Evolutionary conservation across 495 filamentous ascomycete species (phyloP), one percentile per base, ranked within the genome.

Genomic region (Penicillium canescens): DNA sequence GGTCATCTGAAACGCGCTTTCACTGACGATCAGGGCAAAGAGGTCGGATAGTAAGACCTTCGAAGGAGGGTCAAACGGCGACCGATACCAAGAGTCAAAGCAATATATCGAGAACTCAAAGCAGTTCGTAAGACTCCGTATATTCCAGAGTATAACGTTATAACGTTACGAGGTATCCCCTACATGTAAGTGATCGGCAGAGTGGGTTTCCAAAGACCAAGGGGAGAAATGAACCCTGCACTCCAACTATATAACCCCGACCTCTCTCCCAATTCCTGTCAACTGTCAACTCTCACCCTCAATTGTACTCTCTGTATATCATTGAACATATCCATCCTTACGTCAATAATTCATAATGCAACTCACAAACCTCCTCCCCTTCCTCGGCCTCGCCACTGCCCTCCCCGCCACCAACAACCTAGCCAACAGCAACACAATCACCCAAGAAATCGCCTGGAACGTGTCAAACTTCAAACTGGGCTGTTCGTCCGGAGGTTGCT

Each of bases 401-500:
- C 41, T 70, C 38, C 54, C 62, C 56, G 36, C 69, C 21, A 41
- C 62, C 61, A 46, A 60, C 18, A 62, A 67, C 36, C 50, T 55
- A 40, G 41, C 46, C 14, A 59, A 60, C 20, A 46, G 24, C 8
- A 42, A 55, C 36, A 50, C 61, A 42, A 46, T 62, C 45, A 71
- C 53, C 43, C 65, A 62, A 42, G 49, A 60, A 12, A 48, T 67
- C 12, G 67, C 56, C 55, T 72, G 67, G 69, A 56, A 66, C 28
- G 71, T 68, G 36, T 57, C 65, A 39, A 51, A 69, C 58, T 75
- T 73, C 56, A 49, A 40, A 37, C 54, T 69, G 28, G 60, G 64
- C 52, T 70, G 72, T 55, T 70, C 75, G 3, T 62, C 66, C 0
- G 70, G 64, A 11, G 72, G 65, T 33, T 74, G 69, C 46, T 40